Conservation (phyloP, 805 yeast species). For the Zygosaccharomyces siamensis region DNA sequence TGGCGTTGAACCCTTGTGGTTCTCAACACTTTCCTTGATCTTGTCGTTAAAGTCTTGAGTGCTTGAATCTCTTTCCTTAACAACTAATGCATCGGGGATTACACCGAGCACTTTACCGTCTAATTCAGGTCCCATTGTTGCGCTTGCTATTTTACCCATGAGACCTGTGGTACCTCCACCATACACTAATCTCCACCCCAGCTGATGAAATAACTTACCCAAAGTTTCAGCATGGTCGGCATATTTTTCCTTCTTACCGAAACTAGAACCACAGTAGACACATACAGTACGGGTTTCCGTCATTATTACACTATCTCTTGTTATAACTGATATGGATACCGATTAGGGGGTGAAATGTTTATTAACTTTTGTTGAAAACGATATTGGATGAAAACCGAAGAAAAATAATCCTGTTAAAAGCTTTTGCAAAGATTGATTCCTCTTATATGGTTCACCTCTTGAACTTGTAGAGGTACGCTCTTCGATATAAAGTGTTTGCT, state of each 20-base stretch:
- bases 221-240: slow-evolving; percentile 52
- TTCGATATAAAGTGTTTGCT: not conserved
- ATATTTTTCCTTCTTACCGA: slow-evolving; percentile 52
- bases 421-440: not conserved
- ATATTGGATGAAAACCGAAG: slow-evolving; percentile 8
- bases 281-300: slow-evolving; percentile 45
- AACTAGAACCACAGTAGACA: slow-evolving; percentile 83
- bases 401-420: not conserved
- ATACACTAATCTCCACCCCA: slow-evolving; percentile 71
- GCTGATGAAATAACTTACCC: slow-evolving; percentile 53
- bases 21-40: slow-evolving; percentile 49
- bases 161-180: slow-evolving; percentile 89
- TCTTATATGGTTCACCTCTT: not conserved
- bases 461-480: not conserved
- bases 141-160: slow-evolving; percentile 72
- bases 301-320: not conserved
- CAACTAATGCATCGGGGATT: slow-evolving; percentile 77
- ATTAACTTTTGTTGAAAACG: not conserved
- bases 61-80: slow-evolving; percentile 55
- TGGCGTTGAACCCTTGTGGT: slow-evolving; percentile 64
- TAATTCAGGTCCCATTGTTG: slow-evolving; percentile 43
- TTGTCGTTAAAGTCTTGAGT: slow-evolving; percentile 42
- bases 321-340: not conserved
- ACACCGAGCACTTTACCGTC: slow-evolving; percentile 74
- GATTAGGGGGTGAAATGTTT: not conserved